phyloP scores from a whole-genome alignment of 148 eudicot genomes.

The Heliamphora exappendiculata region DNA sequence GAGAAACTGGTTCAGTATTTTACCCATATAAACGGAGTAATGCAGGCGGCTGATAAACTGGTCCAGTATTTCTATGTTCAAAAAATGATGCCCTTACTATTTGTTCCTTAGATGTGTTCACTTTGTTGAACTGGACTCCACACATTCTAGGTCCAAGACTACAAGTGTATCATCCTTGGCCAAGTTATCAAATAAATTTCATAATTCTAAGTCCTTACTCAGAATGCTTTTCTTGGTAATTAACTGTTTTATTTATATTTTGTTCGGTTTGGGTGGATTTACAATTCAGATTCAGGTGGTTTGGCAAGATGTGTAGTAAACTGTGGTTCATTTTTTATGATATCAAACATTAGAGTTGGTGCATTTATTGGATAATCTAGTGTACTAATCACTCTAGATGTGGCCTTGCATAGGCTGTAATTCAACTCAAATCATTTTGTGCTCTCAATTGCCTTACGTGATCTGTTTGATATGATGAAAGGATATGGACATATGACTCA shows the following conservation, averaged over 20 bases:
- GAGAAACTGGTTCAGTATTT: neutral
- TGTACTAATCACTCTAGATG: neutral
- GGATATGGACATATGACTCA: constrained; percentile 96
- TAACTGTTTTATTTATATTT: neutral
- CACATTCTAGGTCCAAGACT: neutral
- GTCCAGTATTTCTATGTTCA: neutral
- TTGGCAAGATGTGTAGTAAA: neutral
- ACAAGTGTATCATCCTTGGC: neutral
- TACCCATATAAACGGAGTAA: neutral
- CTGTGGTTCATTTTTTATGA: neutral
- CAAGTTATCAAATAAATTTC: neutral
- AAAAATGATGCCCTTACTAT: neutral
- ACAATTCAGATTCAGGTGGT: neutral
- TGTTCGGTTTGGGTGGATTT: neutral
- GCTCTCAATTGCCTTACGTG: neutral
- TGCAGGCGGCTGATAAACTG: neutral
- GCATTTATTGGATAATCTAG: neutral
- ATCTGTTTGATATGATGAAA: constrained; percentile 25
- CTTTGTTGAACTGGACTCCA: neutral
- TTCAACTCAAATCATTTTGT: neutral
- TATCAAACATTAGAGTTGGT: neutral
- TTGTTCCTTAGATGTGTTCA: neutral
- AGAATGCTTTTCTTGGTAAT: neutral
- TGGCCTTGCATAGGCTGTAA: neutral
- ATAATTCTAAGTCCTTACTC: neutral